Evolutionary conservation across 352 stramenopile species (phyloP).

Genomic region (Phytophthora sp.): DNA sequence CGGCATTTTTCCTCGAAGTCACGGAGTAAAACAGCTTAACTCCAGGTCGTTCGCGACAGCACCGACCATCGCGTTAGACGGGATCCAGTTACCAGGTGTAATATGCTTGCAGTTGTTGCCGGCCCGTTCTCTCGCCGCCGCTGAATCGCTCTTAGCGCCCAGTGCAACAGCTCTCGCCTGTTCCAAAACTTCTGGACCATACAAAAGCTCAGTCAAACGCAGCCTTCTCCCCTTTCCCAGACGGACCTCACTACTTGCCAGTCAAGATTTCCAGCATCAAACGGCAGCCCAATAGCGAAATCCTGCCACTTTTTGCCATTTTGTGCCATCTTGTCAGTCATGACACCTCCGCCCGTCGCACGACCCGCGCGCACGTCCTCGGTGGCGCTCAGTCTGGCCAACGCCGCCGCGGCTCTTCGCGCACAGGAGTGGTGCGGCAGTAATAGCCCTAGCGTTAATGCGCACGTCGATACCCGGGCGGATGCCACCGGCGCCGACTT

Average conservation of each 20-base stretch:
- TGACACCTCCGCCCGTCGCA: neutral
- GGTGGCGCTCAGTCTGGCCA: slow-evolving; percentile 25
- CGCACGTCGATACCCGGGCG: neutral
- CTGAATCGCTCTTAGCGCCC: slow-evolving; percentile 16
- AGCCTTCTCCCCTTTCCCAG: neutral
- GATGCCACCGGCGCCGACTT: neutral
- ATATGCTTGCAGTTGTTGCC: neutral
- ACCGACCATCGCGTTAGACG: no score
- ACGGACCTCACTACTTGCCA: no score
- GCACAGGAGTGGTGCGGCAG: slow-evolving; percentile 27
- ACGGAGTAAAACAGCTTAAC: no score
- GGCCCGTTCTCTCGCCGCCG: no score
- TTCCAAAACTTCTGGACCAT: slow-evolving; percentile 3
- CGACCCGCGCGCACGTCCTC: slow-evolving; percentile 3
- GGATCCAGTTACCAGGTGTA: neutral
- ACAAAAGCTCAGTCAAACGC: slow-evolving; percentile 19
- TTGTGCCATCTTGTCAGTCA: neutral
- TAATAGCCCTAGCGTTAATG: neutral
- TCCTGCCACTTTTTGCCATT: neutral
- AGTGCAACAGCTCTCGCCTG: slow-evolving; percentile 7
- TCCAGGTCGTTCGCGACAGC: no score
- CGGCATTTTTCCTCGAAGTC: no score
- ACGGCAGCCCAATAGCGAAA: neutral
- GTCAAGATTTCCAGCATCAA: slow-evolving; percentile 7
- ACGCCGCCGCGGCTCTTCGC: slow-evolving; percentile 27